These are phyloP conservation scores for Hyparrhenia diplandra DNA, from an alignment of 176 grass and related monocot species.

Conservation along the genomic window DNA sequence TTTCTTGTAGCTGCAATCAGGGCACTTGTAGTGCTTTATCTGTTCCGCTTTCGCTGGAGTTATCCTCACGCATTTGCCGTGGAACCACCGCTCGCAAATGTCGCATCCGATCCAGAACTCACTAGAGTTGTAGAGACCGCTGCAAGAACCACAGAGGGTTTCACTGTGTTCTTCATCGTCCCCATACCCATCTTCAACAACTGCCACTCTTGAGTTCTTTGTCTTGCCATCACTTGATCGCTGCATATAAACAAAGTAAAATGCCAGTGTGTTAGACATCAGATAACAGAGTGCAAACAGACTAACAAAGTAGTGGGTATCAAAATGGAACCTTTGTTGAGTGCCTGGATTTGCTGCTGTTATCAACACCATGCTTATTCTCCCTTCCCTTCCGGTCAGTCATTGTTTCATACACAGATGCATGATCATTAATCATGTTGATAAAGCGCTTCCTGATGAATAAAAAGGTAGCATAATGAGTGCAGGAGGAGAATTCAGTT, in stretches of 20 bases:
- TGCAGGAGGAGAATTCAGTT: not conserved
- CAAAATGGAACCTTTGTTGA: conserved; percentile 39
- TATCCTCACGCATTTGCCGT: conserved; percentile 66
- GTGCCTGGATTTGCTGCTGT: conserved; percentile 50
- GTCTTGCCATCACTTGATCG: conserved; percentile 23
- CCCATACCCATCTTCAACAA: conserved; percentile 12
- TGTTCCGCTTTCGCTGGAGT: conserved; percentile 57
- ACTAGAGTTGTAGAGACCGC: conserved; percentile 37
- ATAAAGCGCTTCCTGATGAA: conserved; percentile 62
- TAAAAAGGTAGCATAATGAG: not conserved
- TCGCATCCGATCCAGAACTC: conserved; percentile 75
- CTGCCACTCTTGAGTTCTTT: conserved; percentile 8
- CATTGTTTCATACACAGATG: conserved; percentile 54
- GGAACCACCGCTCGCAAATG: conserved; percentile 68
- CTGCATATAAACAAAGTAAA: conserved; percentile 13
- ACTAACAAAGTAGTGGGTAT: not conserved
- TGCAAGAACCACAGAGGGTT: conserved; percentile 52
- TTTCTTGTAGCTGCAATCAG: conserved; percentile 59
- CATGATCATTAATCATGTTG: conserved; percentile 59
- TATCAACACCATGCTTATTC: conserved; percentile 37
- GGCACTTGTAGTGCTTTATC: conserved; percentile 77
- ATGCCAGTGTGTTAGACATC: not conserved
- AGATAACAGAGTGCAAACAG: conserved; percentile 9
- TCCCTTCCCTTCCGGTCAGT: conserved; percentile 45
- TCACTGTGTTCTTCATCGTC: conserved; percentile 55